These are phyloP conservation scores for Carex kokanica DNA, from an alignment of 176 grass and related monocot genomes.

Conservation along the genomic window DNA sequence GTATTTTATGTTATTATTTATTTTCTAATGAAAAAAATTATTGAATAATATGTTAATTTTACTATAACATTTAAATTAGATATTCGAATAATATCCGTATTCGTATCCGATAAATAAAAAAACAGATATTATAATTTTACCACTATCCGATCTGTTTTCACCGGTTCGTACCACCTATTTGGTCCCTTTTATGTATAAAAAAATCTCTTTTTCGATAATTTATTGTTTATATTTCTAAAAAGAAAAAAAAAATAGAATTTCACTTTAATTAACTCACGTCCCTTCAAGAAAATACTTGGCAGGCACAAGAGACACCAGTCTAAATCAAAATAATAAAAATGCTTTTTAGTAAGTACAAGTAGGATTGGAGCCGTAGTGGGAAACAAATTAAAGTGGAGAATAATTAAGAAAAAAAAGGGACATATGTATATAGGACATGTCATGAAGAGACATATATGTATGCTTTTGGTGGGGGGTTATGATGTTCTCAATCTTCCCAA, in stretches of 20 bases:
- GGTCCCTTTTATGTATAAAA: too few species aligned
- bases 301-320: neutral
- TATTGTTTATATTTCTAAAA: too few species aligned
- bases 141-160: too few species aligned
- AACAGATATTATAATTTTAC: too few species aligned
- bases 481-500: conserved; percentile 1
- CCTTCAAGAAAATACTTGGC: neutral
- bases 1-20: too few species aligned
- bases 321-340: conserved; percentile 15
- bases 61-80: too few species aligned
- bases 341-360: conserved; percentile 20
- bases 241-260: neutral
- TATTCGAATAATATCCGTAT: too few species aligned
- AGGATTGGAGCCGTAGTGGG: conserved; percentile 32
- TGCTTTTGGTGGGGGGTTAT: conserved; percentile 8
- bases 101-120: too few species aligned
- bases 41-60: too few species aligned
- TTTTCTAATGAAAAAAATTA: too few species aligned
- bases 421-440: conserved; percentile 4
- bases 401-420: conserved; percentile 26
- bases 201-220: too few species aligned
- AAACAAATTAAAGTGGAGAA: conserved; percentile 32
- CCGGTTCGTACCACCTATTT: too few species aligned
- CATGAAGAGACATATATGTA: conserved; percentile 22
- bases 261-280: neutral